Evolutionary conservation across 2,329 filamentous ascomycete species (phyloP), one percentile per base, ranked within the genome.

Genomic region (Microsporum ferrugineum): DNA sequence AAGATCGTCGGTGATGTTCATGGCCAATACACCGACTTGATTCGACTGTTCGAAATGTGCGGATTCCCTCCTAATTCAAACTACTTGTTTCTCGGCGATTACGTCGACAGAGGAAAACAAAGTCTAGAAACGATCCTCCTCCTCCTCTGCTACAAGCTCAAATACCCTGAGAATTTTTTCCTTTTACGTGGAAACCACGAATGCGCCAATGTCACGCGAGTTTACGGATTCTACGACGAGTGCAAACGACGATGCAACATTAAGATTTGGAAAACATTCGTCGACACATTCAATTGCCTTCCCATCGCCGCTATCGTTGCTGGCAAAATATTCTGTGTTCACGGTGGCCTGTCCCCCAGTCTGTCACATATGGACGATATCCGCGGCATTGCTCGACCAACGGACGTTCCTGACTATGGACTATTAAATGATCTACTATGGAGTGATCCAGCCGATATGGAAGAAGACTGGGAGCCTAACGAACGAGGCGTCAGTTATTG

Each of bases 281-380:
- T 96, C 59, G 92, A 97, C 72, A 94, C 89, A 31, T 97, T 97
- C 80, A 97, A 97, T 74, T 91, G 88, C 47, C 82, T 97, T 51
- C 92, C 92, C 0, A 96, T 97, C 69, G 92, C 92, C 49, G 85
- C 92, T n/a, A 96, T 96, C 69, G 91, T 97, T 41, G 92, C 91
- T 1, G 90, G 89, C 66, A 97, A 97, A 78, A 97, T 97, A 62
- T 97, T 96, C 73, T 96, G 91, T 70, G 92, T 97, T 14, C 94
- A 99, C 70, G 94, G 94, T 58, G 94, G 94, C 12, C 79, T 99
- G 27, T 96, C 91, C 10, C 94, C 94, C 1, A 91, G 89, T 56
- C 81, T 99, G 57, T 87, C 88, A 60, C 91, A 97, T 70, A 99
- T 99, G 94, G 94, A 97, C 69, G 92, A 99, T 72, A 99, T 99